These are phyloP conservation scores for Talaromyces sp. DNA, from an alignment of 2,329 filamentous ascomycete genomes.

Conservation along the genomic window DNA sequence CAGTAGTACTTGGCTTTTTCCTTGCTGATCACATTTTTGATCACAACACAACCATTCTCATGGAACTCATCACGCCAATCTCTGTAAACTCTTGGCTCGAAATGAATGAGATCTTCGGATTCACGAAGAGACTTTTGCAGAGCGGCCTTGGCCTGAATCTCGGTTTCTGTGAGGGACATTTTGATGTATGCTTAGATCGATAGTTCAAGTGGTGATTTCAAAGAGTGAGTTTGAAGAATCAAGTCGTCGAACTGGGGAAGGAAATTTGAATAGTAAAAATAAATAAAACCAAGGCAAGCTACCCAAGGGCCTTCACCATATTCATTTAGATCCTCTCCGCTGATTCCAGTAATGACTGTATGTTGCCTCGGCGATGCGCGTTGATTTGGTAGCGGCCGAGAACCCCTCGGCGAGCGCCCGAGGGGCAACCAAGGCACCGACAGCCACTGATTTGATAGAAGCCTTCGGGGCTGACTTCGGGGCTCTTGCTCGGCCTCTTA, in stretches of 20 bases:
- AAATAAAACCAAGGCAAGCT: background rate
- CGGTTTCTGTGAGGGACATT: constrained; percentile 15
- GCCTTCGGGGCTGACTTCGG: constrained; percentile 7
- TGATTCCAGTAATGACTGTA: background rate
- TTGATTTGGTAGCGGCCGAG: constrained; percentile 4
- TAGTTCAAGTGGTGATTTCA: background rate
- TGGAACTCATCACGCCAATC: constrained; percentile 45
- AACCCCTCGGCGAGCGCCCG: constrained; percentile 1
- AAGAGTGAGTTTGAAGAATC: background rate
- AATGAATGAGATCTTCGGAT: constrained; percentile 19
- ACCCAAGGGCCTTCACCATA: background rate
- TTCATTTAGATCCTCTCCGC: background rate
- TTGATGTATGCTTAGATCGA: background rate
- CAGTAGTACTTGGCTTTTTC: constrained; percentile 42
- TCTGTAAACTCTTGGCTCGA: constrained; percentile 25
- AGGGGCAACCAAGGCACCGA: background rate
- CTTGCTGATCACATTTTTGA: constrained; percentile 39
- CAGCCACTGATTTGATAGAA: background rate
- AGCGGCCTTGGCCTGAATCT: constrained; percentile 12
- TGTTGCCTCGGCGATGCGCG: constrained; percentile 6
- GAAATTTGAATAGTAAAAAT: constrained; percentile 9
- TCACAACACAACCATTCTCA: constrained; percentile 40
- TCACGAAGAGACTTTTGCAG: constrained; percentile 12
- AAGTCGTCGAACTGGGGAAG: background rate
- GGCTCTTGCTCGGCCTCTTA: constrained; percentile 2